Evolutionary conservation across 1,139 yeast genomes (phyloP), one percentile per base, ranked within the genome.

Genomic region (Sugiyamaella sp.): DNA sequence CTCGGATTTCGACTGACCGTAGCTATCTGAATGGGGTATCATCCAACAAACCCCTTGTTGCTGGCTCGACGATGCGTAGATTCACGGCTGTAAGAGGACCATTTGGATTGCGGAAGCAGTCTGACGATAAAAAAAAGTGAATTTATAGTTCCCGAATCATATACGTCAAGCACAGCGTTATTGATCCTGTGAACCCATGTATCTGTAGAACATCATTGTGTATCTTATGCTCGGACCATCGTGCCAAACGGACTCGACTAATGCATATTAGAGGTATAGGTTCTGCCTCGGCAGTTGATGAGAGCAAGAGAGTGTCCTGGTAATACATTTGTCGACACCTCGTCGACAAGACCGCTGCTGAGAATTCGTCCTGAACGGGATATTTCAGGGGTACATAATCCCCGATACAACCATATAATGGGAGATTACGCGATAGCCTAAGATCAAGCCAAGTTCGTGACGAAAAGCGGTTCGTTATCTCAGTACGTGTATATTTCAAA

Each of bases 101-200:
- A 8, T 51, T 51, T 37, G 45, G 45, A 14, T 21, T 51, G 21
- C 52, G 53, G 2, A 20, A 40, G 17, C 45, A 41, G 17, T 21
- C 46, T 19, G 53, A 51, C 16, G 50, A 42, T n/a, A 42, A 51
- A 32, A 45, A 45, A 20, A 49, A 43, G 22, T 39, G n/a, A n/a
- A n/a, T n/a, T n/a, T n/a, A n/a, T n/a, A n/a, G n/a, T n/a, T n/a
- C n/a, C n/a, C n/a, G n/a, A n/a, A n/a, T n/a, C n/a, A n/a, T n/a
- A n/a, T n/a, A n/a, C n/a, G n/a, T n/a, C n/a, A n/a, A n/a, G n/a
- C n/a, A n/a, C n/a, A n/a, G n/a, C n/a, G n/a, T n/a, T n/a, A n/a
- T n/a, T n/a, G n/a, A n/a, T n/a, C n/a, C n/a, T n/a, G n/a, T n/a
- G n/a, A 39, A 40, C 2, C 24, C n/a, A 9, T 9, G 4, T 40